These are phyloP conservation scores for Tricholoma furcatifolium DNA, from an alignment of 768 basidiomycete species.

Conservation along the genomic window DNA sequence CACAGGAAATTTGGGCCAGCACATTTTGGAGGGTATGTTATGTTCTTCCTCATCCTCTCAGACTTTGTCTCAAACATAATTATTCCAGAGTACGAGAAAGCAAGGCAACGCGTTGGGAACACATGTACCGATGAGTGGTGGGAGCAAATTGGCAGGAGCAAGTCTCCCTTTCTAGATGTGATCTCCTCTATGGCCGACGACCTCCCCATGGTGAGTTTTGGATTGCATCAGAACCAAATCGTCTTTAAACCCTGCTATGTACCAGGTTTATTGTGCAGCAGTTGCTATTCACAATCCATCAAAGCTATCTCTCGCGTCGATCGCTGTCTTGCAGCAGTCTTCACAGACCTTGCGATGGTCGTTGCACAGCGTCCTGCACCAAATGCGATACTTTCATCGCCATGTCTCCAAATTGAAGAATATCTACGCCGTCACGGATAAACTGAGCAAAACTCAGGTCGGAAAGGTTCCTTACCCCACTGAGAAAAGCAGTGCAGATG, in stretches of 20 bases:
- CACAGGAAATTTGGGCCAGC: constrained; percentile 29
- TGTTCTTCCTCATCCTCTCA: not conserved
- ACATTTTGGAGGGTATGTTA: constrained; percentile 29
- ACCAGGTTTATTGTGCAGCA: constrained; percentile 36
- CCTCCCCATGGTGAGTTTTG: constrained; percentile 29
- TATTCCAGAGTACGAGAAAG: constrained; percentile 28
- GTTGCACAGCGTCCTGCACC: constrained; percentile 18
- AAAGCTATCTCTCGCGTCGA: constrained; percentile 35
- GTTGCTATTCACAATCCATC: constrained; percentile 30
- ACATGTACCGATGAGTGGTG: constrained; percentile 22
- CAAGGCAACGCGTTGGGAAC: constrained; percentile 21
- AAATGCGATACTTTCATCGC: constrained; percentile 19
- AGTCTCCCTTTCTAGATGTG: constrained; percentile 16
- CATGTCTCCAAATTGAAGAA: constrained; percentile 27
- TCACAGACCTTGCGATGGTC: constrained; percentile 27
- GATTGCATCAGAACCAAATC: not conserved
- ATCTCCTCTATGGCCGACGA: constrained; percentile 21
- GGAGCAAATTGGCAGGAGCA: constrained; percentile 7
- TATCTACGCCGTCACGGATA: constrained; percentile 26
- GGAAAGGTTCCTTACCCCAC: constrained; percentile 26
- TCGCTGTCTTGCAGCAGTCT: constrained; percentile 40
- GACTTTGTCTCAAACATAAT: not conserved
- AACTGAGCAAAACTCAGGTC: constrained; percentile 23
- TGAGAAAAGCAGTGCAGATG: constrained; percentile 12
- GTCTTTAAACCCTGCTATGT: not conserved